phyloP scores from a whole-genome alignment of 306 rosid species.

The Echinosophora koreensis region DNA sequence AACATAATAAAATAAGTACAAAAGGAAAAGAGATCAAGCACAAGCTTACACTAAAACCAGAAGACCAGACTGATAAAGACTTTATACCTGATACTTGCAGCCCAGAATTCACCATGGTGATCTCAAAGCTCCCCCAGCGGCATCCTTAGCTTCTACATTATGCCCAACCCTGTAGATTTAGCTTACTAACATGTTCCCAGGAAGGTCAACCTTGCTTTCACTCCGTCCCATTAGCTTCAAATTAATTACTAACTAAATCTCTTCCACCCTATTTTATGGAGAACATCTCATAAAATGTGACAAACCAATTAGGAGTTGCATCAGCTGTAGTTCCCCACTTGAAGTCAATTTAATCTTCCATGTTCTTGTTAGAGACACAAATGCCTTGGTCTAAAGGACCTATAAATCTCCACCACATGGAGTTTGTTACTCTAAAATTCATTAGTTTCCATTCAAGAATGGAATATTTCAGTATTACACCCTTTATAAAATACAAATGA shows the following conservation, averaged over 20 bases:
- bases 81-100: slow-evolving; percentile 72
- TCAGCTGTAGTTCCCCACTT: slow-evolving; percentile 47
- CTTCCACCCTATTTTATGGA: slow-evolving; percentile 37
- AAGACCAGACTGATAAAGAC: slow-evolving; percentile 30
- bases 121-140: slow-evolving; percentile 90
- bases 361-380: slow-evolving; percentile 46
- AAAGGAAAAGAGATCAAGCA: slow-evolving; percentile 10
- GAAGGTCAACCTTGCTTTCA: no score
- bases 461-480: slow-evolving; percentile 41
- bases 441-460: slow-evolving; percentile 39
- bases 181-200: no score
- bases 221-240: slow-evolving; percentile 27
- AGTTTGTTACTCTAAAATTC: slow-evolving; percentile 31
- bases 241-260: slow-evolving; percentile 1
- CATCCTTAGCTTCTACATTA: slow-evolving; percentile 85
- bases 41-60: slow-evolving; percentile 9
- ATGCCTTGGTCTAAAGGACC: slow-evolving; percentile 42
- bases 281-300: slow-evolving; percentile 44
- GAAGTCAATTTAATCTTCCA: slow-evolving; percentile 43
- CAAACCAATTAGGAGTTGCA: slow-evolving; percentile 21
- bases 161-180: slow-evolving; percentile 87
- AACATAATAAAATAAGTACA: neutral
- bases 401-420: slow-evolving; percentile 45
- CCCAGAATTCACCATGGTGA: slow-evolving; percentile 99
- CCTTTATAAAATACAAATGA: slow-evolving; percentile 46